Conservation (phyloP, 2,329 filamentous ascomycete genomes). For the Neopestalotiopsis sp. region DNA sequence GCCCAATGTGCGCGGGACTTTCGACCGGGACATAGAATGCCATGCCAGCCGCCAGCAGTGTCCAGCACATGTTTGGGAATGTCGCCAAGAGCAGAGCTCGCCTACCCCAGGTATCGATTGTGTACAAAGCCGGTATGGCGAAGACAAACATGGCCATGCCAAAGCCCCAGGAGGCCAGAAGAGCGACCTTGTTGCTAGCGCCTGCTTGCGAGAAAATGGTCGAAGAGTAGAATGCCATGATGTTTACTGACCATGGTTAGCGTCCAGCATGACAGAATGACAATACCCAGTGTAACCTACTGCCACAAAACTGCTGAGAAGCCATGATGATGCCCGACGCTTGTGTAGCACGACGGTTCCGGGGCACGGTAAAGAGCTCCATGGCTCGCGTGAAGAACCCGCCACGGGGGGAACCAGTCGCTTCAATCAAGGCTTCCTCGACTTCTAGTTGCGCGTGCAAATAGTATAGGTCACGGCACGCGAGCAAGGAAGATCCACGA, state of each 20-base stretch:
- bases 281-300: background rate
- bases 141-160: conserved; percentile 67
- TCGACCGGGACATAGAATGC: conserved; percentile 29
- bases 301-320: conserved; percentile 64
- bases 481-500: conserved; percentile 63
- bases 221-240: conserved; percentile 54
- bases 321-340: conserved; percentile 74
- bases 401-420: background rate
- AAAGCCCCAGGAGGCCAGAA: conserved; percentile 49
- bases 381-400: conserved; percentile 14
- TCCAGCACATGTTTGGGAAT: conserved; percentile 67
- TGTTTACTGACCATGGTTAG: conserved; percentile 36
- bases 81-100: conserved; percentile 67
- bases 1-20: conserved; percentile 50
- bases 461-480: conserved; percentile 66
- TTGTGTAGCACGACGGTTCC: conserved; percentile 65
- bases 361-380: conserved; percentile 62
- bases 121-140: conserved; percentile 69
- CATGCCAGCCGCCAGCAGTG: conserved; percentile 52
- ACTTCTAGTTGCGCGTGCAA: conserved; percentile 47
- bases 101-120: conserved; percentile 70
- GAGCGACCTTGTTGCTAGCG: conserved; percentile 41
- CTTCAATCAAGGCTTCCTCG: conserved; percentile 35
- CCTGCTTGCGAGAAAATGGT: conserved; percentile 51
- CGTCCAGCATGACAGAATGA: background rate